Evolutionary conservation across 805 yeast genomes (phyloP).

Genomic region (Clavispora fructus): DNA sequence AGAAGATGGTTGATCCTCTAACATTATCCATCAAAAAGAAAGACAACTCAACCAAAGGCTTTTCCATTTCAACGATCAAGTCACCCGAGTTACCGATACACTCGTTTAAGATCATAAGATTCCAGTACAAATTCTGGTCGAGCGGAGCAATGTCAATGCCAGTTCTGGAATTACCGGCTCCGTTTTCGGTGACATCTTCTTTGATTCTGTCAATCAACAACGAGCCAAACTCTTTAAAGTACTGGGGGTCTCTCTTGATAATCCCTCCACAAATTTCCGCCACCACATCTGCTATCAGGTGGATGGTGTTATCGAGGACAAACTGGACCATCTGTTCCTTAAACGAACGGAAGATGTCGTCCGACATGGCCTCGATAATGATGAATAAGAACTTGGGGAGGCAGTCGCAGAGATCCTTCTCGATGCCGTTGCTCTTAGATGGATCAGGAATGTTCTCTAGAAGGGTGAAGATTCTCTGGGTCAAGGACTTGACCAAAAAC

Average conservation of each 20-base stretch:
- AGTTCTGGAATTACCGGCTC: conserved; percentile 72
- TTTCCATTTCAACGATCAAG: conserved; percentile 37
- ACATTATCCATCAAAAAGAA: conserved; percentile 41
- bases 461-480: conserved; percentile 55
- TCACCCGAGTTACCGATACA: conserved; percentile 64
- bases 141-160: conserved; percentile 66
- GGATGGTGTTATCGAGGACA: conserved; percentile 52
- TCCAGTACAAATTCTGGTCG: conserved; percentile 72
- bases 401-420: conserved; percentile 36
- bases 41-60: conserved; percentile 45
- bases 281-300: conserved; percentile 58
- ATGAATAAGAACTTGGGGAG: conserved; percentile 34
- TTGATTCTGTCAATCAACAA: conserved; percentile 48
- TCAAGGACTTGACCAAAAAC: conserved; percentile 50
- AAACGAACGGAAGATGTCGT: conserved; percentile 44
- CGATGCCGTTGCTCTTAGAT: conserved; percentile 46
- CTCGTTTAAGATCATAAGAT: conserved; percentile 64
- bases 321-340: conserved; percentile 49
- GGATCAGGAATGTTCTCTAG: conserved; percentile 68
- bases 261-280: conserved; percentile 72
- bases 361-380: conserved; percentile 53
- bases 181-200: conserved; percentile 67
- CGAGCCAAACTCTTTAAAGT: conserved; percentile 39
- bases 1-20: conserved; percentile 60
- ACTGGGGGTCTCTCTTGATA: conserved; percentile 55